Conservation (phyloP, 495 filamentous ascomycete species). For the Pyrenula massariospora region DNA sequence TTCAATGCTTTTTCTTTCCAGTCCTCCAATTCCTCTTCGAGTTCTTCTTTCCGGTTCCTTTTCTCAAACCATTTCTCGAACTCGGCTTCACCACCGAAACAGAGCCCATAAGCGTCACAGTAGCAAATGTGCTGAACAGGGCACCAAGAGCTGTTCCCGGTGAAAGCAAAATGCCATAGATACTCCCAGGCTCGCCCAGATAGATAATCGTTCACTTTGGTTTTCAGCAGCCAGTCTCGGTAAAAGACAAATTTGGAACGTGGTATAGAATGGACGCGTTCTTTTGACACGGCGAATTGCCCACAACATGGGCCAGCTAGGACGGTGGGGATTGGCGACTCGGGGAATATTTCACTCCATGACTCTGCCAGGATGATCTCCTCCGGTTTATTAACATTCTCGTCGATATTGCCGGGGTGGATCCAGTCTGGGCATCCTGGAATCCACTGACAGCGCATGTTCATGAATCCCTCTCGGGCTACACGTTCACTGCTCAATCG, state of each 20-base stretch:
- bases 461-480: slow-evolving; percentile 50
- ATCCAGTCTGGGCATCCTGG: slow-evolving; percentile 58
- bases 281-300: slow-evolving; percentile 51
- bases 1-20: slow-evolving; percentile 25
- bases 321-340: slow-evolving; percentile 38
- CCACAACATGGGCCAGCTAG: slow-evolving; percentile 52
- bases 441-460: slow-evolving; percentile 47
- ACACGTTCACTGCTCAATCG: slow-evolving; percentile 42
- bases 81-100: slow-evolving; percentile 50
- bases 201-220: slow-evolving; percentile 50
- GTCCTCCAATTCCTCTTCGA: slow-evolving; percentile 35
- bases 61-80: slow-evolving; percentile 36
- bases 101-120: slow-evolving; percentile 68
- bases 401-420: slow-evolving; percentile 41
- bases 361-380: slow-evolving; percentile 41
- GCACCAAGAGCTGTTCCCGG: slow-evolving; percentile 43
- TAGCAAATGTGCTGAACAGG: slow-evolving; percentile 59
- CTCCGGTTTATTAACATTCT: slow-evolving; percentile 45
- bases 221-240: slow-evolving; percentile 58
- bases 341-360: slow-evolving; percentile 46
- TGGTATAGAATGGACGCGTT: slow-evolving; percentile 44
- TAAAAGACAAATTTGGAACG: slow-evolving; percentile 47
- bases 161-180: slow-evolving; percentile 63
- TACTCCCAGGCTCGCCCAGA: slow-evolving; percentile 68
- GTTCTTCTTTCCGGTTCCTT: slow-evolving; percentile 22